Percentiles rank a stretch among this genome's conserved stretches.
Conservation (phyloP, 441 rosid genomes). For the Erysimum cheiri region DNA sequence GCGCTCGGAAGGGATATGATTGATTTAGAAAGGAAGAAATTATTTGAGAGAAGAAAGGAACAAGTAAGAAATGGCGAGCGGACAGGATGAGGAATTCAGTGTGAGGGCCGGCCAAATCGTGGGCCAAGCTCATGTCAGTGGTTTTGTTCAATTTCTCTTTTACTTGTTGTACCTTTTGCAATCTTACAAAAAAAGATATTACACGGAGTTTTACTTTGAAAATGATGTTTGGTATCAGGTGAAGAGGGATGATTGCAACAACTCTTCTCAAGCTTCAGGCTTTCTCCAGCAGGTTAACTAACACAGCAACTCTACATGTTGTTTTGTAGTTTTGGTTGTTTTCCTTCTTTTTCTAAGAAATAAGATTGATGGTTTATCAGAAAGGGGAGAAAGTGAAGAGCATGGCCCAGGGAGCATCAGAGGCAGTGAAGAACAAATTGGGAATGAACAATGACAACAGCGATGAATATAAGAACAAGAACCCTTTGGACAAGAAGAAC, state of each 20-base stretch:
- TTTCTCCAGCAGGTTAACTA: conserved; percentile 39
- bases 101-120: conserved; percentile 44
- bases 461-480: conserved; percentile 39
- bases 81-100: conserved; percentile 37
- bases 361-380: conserved; percentile 38
- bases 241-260: conserved; percentile 29
- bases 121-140: conserved; percentile 45
- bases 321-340: background rate
- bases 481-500: conserved; percentile 41
- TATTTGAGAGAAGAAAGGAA: conserved; percentile 22
- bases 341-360: background rate
- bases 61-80: conserved; percentile 42
- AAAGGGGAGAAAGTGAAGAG: conserved; percentile 60
- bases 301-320: conserved; percentile 11
- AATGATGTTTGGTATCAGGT: conserved; percentile 33
- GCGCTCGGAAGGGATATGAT: background rate
- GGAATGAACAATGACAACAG: conserved; percentile 50
- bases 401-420: conserved; percentile 68
- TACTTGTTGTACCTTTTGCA: conserved; percentile 28
- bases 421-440: conserved; percentile 58
- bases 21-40: background rate
- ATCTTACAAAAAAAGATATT: no score
- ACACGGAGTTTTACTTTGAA: no score
- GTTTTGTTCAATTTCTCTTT: conserved; percentile 33
- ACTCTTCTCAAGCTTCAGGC: conserved; percentile 39